Percentiles rank a stretch among this genome's conserved stretches.
These are phyloP conservation scores for Fusarium buxicola DNA, from an alignment of 2,329 filamentous ascomycete species.

Conservation along the genomic window DNA sequence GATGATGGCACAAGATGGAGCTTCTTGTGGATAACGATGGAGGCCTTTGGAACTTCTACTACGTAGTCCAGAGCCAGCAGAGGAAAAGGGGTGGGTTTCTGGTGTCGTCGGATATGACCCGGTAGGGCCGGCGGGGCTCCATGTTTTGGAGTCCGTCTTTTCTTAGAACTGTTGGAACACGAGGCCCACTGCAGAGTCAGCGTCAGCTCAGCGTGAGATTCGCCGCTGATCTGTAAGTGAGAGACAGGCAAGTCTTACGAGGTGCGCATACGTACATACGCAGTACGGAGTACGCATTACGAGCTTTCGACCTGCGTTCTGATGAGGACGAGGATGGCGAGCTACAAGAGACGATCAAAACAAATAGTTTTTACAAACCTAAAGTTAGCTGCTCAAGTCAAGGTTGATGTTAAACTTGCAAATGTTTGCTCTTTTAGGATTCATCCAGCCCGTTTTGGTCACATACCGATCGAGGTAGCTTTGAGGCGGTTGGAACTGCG, in stretches of 20 bases:
- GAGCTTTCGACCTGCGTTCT: neutral
- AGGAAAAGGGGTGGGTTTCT: constrained; percentile 30
- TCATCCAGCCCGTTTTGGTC: constrained; percentile 4
- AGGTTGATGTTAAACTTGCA: constrained; percentile 11
- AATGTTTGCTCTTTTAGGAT: neutral
- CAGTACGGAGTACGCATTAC: constrained; percentile 5
- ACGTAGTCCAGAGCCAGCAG: constrained; percentile 21
- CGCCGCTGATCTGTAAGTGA: constrained; percentile 24
- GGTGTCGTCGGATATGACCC: constrained; percentile 24
- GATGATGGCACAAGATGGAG: constrained; percentile 24
- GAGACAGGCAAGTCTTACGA: constrained; percentile 28
- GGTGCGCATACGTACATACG: constrained; percentile 7
- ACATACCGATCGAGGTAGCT: constrained; percentile 23
- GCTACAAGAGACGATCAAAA: neutral
- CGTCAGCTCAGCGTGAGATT: constrained; percentile 28
- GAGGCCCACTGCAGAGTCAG: constrained; percentile 27
- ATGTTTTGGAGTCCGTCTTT: constrained; percentile 25
- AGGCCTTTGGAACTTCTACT: constrained; percentile 9
- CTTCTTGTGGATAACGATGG: constrained; percentile 28
- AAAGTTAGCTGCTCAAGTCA: neutral
- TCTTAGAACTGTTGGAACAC: constrained; percentile 40
- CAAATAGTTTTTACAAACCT: neutral
- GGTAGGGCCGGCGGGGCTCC: constrained; percentile 26
- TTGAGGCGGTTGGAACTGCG: constrained; percentile 4
- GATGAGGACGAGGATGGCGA: constrained; percentile 4